Base-by-base conservation (phyloP, 1,284 basidiomycete species). In the Wallemia ichthyophaga region DNA sequence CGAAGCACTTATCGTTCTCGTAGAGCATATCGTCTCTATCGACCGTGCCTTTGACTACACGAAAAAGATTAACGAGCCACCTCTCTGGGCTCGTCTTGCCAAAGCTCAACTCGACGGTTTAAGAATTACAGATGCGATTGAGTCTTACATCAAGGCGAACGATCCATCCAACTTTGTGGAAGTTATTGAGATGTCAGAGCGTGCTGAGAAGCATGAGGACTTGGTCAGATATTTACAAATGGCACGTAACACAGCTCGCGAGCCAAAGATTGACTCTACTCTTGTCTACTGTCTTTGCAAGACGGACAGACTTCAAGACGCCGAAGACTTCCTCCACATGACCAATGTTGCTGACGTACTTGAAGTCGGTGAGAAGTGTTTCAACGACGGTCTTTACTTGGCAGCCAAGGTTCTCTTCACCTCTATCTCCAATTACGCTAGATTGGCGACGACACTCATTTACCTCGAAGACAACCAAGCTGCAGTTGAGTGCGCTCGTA, bases 81-180 rank as follows among this genome's bases (percentile, higher is more conserved):
- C 88, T 64, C 88, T 98, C 27, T 99, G 94, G 94, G 88, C 83
- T 66, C 75, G 94, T 59, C 78, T 99, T 64, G 94, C 86, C 48
- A 99, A 99, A 72, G 94, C 94, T n/a, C 94, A 99, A 72, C 78
- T 99, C 60, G 94, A 99, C 70, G 94, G 94, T 65, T 77, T 98
- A 61, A 85, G 94, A 58, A 85, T 99, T 74, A 98, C 96, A 73
- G 94, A 99, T 67, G 81, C 94, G 37, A 96, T 98, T 66, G 89
- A 98, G 69, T 96, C 92, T 24, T 99, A 99, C 72, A 91, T 96
- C 78, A 95, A 94, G 75, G 91, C 94, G 19, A 84, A 88, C 66
- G 94, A 99, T 69, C 85, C 94, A 3, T 80, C 81, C 58, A 98
- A 99, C 75, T 98, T 86, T 66, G 76, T 76, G 25, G 94, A 99